Base-by-base conservation (phyloP, 1,284 basidiomycete genomes). In the Tylopilus microsporus region DNA sequence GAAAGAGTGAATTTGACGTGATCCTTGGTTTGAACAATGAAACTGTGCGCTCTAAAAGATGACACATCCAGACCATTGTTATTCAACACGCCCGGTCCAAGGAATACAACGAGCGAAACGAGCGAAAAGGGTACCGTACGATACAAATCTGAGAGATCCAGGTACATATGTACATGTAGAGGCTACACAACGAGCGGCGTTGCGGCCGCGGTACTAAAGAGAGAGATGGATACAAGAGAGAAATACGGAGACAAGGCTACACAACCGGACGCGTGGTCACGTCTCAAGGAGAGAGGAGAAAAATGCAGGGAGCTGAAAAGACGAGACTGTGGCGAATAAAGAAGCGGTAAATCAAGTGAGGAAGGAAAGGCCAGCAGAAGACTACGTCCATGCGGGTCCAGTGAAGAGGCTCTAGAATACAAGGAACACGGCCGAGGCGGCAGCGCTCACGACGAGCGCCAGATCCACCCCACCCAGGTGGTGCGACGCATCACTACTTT, bases 401-500 rank as follows among this genome's bases (percentile, higher is more conserved):
- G 32, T 19, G 12, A 21, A 39, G 37, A 32, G n/a, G 18, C 11
- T 16, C 63, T 57, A 65, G 13, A 67, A 51, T 9, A 49, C 43
- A 47, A 65, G 41, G 13, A 56, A 58, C 21, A 54, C 36, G 55
- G n/a, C 55, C 32, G 64, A 67, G 9, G 39, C 53, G 1, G 57
- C 58, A 21, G 57, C 50, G 43, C 58, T 34, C 11, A 58, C 25
- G 5, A 63, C 32, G 13, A 71, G 39, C 4, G 50, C 55, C 1
- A 48, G 41, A 15, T 46, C 55, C 25, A 58, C 37, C 11, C 60
- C 46, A 13, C 60, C 37, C 16, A 59, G 25, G 25, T 18, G 16
- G 50, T 54, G 58, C 15, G 55, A 36, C 16, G 65, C 59, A 36
- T 63, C 66, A 11, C 45, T 71, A 30, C 55, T 65, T 2, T 57